Percentiles rank a stretch among this genome's conserved stretches.
These are phyloP conservation scores for Cicer bijugum DNA, from an alignment of 306 rosid genomes.

Conservation along the genomic window DNA sequence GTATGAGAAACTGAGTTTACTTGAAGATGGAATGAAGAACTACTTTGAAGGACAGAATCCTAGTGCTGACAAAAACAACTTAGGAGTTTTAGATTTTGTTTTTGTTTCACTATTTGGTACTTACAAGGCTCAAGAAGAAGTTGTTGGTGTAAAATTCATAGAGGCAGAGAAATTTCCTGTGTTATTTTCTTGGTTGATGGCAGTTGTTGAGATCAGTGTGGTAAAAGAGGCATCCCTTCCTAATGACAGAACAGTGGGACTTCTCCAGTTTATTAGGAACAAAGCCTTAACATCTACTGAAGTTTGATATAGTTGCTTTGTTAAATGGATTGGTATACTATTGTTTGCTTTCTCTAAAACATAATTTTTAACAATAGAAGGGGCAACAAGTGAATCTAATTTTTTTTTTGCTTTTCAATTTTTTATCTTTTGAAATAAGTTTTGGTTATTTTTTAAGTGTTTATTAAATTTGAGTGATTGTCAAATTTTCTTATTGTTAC, in stretches of 20 bases:
- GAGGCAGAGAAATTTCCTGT: constrained; percentile 46
- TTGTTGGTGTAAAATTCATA: constrained; percentile 23
- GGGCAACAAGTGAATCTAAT: too few species aligned
- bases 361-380: too few species aligned
- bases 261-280: constrained; percentile 22
- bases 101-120: not conserved
- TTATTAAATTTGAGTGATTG: too few species aligned
- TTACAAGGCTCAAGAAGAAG: constrained; percentile 34
- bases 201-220: constrained; percentile 25
- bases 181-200: constrained; percentile 40
- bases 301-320: too few species aligned
- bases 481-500: too few species aligned
- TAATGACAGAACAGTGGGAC: constrained; percentile 21
- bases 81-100: constrained; percentile 37
- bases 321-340: too few species aligned
- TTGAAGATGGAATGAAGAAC: constrained; percentile 49
- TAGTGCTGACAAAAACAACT: not conserved
- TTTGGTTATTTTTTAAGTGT: too few species aligned
- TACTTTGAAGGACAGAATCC: constrained; percentile 38
- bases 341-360: too few species aligned
- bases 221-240: constrained; percentile 28
- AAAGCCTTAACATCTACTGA: constrained; percentile 31
- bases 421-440: too few species aligned
- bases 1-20: constrained; percentile 29
- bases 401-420: too few species aligned